Percentiles rank a stretch among this genome's conserved stretches.
Conservation (phyloP, 2,329 filamentous ascomycete genomes). For the Neocucurbitaria cava region DNA sequence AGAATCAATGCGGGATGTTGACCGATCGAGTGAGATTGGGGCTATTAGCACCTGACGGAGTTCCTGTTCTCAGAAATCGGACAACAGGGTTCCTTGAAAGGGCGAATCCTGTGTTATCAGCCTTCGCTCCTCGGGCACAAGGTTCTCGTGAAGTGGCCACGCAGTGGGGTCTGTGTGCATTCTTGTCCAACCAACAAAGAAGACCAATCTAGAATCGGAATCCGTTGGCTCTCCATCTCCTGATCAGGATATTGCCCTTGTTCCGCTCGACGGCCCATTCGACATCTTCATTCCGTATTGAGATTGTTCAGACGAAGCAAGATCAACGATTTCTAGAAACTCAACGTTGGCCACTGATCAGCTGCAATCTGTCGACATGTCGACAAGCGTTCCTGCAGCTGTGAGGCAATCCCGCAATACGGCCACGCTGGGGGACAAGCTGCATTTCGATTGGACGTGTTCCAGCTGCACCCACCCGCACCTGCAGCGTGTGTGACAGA, state of each 20-base stretch:
- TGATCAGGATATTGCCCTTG: slow-evolving; percentile 6
- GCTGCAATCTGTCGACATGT: slow-evolving; percentile 30
- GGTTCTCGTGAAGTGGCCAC: slow-evolving; percentile 32
- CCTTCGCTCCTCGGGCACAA: slow-evolving; percentile 28
- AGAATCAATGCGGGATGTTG: slow-evolving; percentile 4
- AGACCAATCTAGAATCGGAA: slow-evolving; percentile 41
- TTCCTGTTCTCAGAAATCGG: slow-evolving; percentile 16
- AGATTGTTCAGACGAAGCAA: slow-evolving; percentile 6
- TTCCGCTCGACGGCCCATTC: neutral
- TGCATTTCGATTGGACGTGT: slow-evolving; percentile 36
- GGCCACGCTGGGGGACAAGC: slow-evolving; percentile 24
- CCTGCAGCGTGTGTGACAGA: slow-evolving; percentile 48
- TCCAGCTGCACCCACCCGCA: slow-evolving; percentile 44
- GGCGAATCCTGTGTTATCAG: slow-evolving; percentile 24
- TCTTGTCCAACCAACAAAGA: slow-evolving; percentile 38
- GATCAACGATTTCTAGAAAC: slow-evolving; percentile 20
- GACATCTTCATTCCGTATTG: slow-evolving; percentile 7
- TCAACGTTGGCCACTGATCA: slow-evolving; percentile 21
- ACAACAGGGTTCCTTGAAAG: slow-evolving; percentile 10
- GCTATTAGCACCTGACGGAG: slow-evolving; percentile 15
- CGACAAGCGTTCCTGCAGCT: slow-evolving; percentile 48
- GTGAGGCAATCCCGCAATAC: slow-evolving; percentile 44
- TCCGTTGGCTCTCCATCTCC: slow-evolving; percentile 28
- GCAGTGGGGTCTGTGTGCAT: slow-evolving; percentile 42
- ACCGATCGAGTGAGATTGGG: slow-evolving; percentile 14